Conservation (phyloP, 2,329 filamentous ascomycete species). For the Sarocladium brachiariae region DNA sequence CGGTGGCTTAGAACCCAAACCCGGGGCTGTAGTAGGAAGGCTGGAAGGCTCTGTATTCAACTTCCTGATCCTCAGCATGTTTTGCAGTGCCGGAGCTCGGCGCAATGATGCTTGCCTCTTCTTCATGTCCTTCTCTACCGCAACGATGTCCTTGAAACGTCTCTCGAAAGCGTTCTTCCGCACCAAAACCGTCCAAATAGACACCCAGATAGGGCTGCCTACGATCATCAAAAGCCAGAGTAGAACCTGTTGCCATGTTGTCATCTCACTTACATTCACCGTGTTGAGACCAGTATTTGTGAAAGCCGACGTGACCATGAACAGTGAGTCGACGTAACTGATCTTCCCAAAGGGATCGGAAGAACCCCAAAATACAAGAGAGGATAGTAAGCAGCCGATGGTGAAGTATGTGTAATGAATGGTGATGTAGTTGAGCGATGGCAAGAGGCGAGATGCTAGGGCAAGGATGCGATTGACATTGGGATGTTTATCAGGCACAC, state of each 20-base stretch:
- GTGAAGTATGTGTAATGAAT: conserved; percentile 64
- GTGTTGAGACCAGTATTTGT: conserved; percentile 61
- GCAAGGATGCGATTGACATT: neutral
- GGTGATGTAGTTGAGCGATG: conserved; percentile 53
- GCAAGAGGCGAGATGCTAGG: conserved; percentile 19
- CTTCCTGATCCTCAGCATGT: neutral
- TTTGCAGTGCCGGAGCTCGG: conserved; percentile 9
- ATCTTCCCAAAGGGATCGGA: conserved; percentile 45
- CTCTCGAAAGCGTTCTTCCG: conserved; percentile 56
- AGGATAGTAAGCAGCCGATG: conserved; percentile 44
- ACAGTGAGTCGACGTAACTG: conserved; percentile 58
- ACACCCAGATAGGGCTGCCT: conserved; percentile 62
- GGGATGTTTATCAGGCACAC: conserved; percentile 8
- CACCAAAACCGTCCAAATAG: conserved; percentile 54
- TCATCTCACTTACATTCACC: conserved; percentile 55
- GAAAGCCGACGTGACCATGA: conserved; percentile 60
- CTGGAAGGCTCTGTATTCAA: neutral
- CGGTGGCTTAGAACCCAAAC: neutral
- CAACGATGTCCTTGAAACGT: conserved; percentile 48
- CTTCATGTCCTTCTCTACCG: conserved; percentile 28
- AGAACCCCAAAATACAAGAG: conserved; percentile 54
- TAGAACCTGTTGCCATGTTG: conserved; percentile 60
- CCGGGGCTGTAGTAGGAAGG: neutral
- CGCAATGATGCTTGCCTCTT: conserved; percentile 12
- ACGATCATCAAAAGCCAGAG: conserved; percentile 59